Conservation (phyloP, 768 basidiomycete genomes). For the Flagelloscypha sp. region DNA sequence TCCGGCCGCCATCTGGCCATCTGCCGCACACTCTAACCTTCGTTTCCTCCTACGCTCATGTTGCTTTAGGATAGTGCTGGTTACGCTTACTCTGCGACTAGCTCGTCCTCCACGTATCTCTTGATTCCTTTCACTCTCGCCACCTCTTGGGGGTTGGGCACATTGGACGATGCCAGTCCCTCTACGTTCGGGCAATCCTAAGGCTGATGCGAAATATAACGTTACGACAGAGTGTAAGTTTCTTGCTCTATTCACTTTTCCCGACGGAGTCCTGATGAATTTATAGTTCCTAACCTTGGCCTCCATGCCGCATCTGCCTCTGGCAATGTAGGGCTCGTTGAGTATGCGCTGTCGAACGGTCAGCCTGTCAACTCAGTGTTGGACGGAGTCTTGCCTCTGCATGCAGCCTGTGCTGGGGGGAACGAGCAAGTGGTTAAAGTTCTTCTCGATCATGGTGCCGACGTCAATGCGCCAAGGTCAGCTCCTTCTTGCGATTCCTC, state of each 20-base stretch:
- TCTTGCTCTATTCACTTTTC: too few species aligned
- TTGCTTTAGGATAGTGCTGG: too few species aligned
- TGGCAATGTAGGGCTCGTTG: conserved; percentile 88
- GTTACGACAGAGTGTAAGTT: conserved; percentile 49
- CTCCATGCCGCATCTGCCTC: conserved; percentile 71
- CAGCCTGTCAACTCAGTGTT: conserved; percentile 96
- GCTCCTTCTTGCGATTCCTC: conserved; percentile 12
- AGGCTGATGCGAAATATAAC: conserved; percentile 49
- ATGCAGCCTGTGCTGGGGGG: conserved; percentile 90
- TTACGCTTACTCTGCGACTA: too few species aligned
- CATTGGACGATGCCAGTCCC: conserved; percentile 47
- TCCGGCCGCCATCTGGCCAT: too few species aligned
- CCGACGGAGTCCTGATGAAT: too few species aligned
- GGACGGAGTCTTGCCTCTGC: conserved; percentile 93
- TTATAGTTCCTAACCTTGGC: conserved; percentile 64
- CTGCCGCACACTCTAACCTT: too few species aligned
- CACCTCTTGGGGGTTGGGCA: too few species aligned
- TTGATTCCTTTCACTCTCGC: too few species aligned
- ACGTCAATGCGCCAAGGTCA: conserved; percentile 91
- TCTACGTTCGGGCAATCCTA: conserved; percentile 32
- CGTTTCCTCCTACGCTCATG: too few species aligned
- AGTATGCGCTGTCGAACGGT: conserved; percentile 87
- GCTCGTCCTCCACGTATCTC: too few species aligned
- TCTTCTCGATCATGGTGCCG: conserved; percentile 90
- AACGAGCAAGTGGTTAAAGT: conserved; percentile 81